These are phyloP conservation scores for Betula pendula DNA, from an alignment of 306 rosid genomes.

Conservation along the genomic window DNA sequence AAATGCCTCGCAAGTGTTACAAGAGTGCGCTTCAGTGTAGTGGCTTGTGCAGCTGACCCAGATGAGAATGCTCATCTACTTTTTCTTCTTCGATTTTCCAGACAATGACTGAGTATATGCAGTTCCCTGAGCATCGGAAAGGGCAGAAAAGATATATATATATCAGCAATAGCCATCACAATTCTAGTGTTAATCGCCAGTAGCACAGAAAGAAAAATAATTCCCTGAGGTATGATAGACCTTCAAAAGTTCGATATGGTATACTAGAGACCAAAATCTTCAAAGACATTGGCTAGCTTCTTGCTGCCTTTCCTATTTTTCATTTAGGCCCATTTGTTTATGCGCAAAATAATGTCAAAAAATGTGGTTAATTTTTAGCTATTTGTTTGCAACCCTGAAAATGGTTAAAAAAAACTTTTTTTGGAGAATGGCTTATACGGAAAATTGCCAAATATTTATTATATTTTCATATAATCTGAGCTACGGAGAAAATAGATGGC, in stretches of 20 bases:
- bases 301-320: not conserved
- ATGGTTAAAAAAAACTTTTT: too few species aligned
- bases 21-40: constrained; percentile 44
- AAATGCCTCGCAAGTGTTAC: constrained; percentile 54
- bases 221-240: not conserved
- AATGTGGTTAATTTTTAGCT: too few species aligned
- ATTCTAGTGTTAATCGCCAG: not conserved
- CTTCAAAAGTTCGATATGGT: not conserved
- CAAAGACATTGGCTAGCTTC: not conserved
- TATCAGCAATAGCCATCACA: constrained; percentile 21
- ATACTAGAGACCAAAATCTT: not conserved
- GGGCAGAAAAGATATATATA: not conserved
- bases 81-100: constrained; percentile 82
- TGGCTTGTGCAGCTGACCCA: constrained; percentile 47
- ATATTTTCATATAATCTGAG: too few species aligned
- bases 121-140: constrained; percentile 72
- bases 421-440: too few species aligned
- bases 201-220: not conserved
- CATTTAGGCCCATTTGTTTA: too few species aligned
- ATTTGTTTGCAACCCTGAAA: too few species aligned
- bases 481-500: too few species aligned
- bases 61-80: constrained; percentile 45
- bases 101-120: constrained; percentile 60
- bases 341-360: too few species aligned
- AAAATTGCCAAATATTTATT: too few species aligned